Evolutionary conservation across 2,329 filamentous ascomycete species (phyloP).

Genomic region (Pseudogymnoascus sp.): DNA sequence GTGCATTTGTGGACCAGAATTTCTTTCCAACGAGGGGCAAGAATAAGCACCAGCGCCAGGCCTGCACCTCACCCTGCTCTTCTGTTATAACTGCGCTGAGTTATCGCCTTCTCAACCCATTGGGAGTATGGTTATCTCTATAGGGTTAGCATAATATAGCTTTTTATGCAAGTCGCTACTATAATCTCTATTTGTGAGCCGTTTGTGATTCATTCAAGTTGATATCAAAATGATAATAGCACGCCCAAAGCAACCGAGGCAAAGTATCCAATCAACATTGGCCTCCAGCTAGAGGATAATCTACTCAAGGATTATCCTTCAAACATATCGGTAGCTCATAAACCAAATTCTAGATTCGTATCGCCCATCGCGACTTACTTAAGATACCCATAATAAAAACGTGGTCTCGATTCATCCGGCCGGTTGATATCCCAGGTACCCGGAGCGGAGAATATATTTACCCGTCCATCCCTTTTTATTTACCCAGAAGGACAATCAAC

Average conservation of each 20-base stretch:
- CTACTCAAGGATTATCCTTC: neutral
- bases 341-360: neutral
- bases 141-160: neutral
- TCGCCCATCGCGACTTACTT: neutral
- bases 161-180: neutral
- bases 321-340: neutral
- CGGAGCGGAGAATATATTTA: neutral
- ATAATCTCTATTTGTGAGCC: neutral
- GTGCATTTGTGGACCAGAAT: too few relatives aligned
- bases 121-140: neutral
- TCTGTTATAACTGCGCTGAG: neutral
- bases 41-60: too few relatives aligned
- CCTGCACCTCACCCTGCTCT: too few relatives aligned
- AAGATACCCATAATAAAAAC: neutral
- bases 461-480: conserved; percentile 6
- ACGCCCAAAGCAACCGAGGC: neutral
- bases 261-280: neutral
- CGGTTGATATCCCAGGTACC: neutral
- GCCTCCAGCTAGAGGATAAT: too few relatives aligned
- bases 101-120: neutral
- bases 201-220: neutral
- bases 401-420: neutral
- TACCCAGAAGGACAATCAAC: neutral
- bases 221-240: neutral
- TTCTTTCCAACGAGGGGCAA: too few relatives aligned